Conservation (phyloP, 1,139 yeast genomes). For the Sporopachydermia cereana region DNA sequence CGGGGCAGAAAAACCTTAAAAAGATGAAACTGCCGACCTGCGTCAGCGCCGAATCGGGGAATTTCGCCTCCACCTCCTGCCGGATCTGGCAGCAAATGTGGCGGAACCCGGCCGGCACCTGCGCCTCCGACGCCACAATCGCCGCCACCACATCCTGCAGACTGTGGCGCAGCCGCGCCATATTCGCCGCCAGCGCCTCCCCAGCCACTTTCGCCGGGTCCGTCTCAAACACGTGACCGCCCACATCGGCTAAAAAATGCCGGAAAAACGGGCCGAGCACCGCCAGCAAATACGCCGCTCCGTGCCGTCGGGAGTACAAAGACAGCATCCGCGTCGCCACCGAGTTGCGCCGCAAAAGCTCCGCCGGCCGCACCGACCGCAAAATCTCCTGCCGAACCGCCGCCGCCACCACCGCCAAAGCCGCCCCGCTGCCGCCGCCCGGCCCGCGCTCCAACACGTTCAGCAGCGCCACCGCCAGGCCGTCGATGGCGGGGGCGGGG, state of each 20-base stretch:
- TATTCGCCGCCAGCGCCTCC: conserved; percentile 31
- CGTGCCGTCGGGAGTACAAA: conserved; percentile 56
- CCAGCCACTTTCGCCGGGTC: conserved; percentile 28
- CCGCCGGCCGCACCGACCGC: conserved; percentile 50
- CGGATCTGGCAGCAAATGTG: conserved; percentile 67
- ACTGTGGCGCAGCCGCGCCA: conserved; percentile 43
- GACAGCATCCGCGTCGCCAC: conserved; percentile 72
- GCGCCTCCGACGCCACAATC: conserved; percentile 42
- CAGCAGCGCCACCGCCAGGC: conserved; percentile 59
- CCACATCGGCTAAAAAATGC: conserved; percentile 39
- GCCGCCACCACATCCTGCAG: conserved; percentile 49
- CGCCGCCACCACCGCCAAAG: conserved; percentile 41
- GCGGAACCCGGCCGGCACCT: conserved; percentile 63
- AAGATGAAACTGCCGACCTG: conserved; percentile 80
- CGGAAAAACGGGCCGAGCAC: conserved; percentile 45
- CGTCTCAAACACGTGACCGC: conserved; percentile 53
- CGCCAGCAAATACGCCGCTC: conserved; percentile 41
- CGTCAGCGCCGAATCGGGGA: conserved; percentile 51
- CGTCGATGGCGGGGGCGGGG: conserved; percentile 61
- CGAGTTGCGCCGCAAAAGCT: conserved; percentile 69
- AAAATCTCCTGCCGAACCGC: conserved; percentile 53
- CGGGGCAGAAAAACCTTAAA: conserved; percentile 74
- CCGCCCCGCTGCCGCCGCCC: conserved; percentile 21
- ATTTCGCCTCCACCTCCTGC: conserved; percentile 47
- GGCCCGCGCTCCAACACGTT: conserved; percentile 46